Evolutionary conservation across 1,139 yeast genomes (phyloP), one percentile per base, ranked within the genome.

Genomic region (Diutina sp.): DNA sequence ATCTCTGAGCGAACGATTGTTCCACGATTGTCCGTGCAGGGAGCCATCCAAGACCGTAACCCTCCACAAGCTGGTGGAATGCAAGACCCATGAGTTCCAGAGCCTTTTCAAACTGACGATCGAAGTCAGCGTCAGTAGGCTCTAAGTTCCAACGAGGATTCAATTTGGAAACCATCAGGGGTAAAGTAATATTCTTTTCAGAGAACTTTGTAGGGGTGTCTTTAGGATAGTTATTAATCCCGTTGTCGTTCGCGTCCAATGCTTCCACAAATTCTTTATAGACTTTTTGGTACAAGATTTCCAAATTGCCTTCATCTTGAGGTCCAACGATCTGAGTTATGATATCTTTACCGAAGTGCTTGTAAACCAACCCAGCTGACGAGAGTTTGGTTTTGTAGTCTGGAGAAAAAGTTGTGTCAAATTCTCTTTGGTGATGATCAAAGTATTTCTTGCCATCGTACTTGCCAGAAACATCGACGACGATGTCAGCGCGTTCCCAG

Each of bases 181-280:
- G 95, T 58, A 95, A 77, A 25, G 90, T 79, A 68, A 90, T 86
- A 64, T 78, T 77, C 62, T 74, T 75, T 62, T 80, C 84, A 58
- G 73, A 73, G 68, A 82, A 83, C 60, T 72, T 74, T 59, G 60
- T 63, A 58, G 63, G 61, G 30, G 79, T 77, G 9, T 79, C 79
- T 57, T 74, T 66, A 63, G 86, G 79, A 65, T 84, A 90, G 64
- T 87, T 86, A 65, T 79, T 78, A 60, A 93, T 82, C 65, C 99
- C 99, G 66, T 93, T 93, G 69, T 93, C 99, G 66, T 90, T 90
- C 58, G 98, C 99, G 72, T 93, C 99, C 56, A 93, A 78, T 28
- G 96, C 85, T 58, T 91, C 99, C 59, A 93, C 76, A 65, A 93
- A 90, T 61, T 87, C 95, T 61, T 82, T 80, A 74, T 93, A 93